A percentile compares a stretch with the other conserved stretches of the same genome.
phyloP scores from a whole-genome alignment of 2,329 filamentous ascomycete species.

The Coniella lustricola region DNA sequence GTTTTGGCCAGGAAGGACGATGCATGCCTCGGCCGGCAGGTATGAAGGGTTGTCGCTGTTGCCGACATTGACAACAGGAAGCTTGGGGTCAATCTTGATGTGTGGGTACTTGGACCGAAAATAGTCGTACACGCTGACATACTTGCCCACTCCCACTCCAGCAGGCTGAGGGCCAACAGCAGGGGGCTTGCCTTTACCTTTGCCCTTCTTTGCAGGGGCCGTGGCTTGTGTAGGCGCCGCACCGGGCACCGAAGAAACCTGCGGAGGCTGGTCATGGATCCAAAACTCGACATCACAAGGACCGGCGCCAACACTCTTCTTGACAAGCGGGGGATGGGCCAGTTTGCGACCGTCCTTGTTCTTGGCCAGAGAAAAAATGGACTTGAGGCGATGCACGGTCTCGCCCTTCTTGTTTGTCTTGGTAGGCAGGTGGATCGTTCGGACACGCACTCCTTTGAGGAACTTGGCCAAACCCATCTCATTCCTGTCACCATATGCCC shows the following conservation, averaged over 20 bases:
- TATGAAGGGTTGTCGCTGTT: slow-evolving; percentile 45
- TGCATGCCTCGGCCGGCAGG: slow-evolving; percentile 51
- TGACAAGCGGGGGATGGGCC: slow-evolving; percentile 24
- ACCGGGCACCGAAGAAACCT: not conserved
- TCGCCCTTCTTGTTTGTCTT: slow-evolving; percentile 27
- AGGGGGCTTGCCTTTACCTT: slow-evolving; percentile 2
- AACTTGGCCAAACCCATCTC: slow-evolving; percentile 28
- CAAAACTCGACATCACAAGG: slow-evolving; percentile 50
- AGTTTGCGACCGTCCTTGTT: slow-evolving; percentile 24
- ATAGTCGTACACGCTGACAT: slow-evolving; percentile 46
- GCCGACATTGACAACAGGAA: slow-evolving; percentile 56
- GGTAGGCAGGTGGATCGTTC: slow-evolving; percentile 30
- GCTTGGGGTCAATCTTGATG: slow-evolving; percentile 22
- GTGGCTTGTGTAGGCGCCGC: not conserved
- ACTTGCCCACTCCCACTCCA: slow-evolving; percentile 20
- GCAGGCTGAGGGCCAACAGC: slow-evolving; percentile 6
- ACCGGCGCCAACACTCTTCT: slow-evolving; percentile 34
- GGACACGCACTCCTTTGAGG: slow-evolving; percentile 29
- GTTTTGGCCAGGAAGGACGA: slow-evolving; percentile 48
- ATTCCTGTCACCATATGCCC: slow-evolving; percentile 8
- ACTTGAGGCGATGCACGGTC: slow-evolving; percentile 30
- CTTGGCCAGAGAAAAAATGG: slow-evolving; percentile 30
- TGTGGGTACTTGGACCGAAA: slow-evolving; percentile 34
- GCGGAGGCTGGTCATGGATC: slow-evolving; percentile 24
- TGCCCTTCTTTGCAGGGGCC: slow-evolving; percentile 8